Evolutionary conservation across 2,329 filamentous ascomycete genomes (phyloP).

Genomic region (Curvularia verruculosa): DNA sequence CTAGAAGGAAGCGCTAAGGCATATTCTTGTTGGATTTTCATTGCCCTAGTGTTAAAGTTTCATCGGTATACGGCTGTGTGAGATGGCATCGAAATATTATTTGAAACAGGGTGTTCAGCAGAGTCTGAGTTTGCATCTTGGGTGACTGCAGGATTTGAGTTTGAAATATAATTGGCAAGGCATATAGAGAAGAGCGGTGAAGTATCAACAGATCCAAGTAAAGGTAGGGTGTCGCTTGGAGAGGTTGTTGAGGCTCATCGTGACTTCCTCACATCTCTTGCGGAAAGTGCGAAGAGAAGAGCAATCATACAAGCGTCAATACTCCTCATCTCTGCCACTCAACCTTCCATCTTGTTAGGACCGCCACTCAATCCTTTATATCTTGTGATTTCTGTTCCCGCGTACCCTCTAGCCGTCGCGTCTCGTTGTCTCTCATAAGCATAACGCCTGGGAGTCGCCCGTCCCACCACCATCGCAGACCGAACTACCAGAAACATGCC

Average conservation of each 20-base stretch:
- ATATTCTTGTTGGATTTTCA: background rate
- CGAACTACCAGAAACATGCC: conserved; percentile 12
- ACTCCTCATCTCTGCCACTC: conserved; percentile 1
- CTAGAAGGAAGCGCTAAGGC: background rate
- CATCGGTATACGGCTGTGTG: background rate
- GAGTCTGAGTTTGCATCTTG: background rate
- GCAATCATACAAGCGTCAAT: conserved; percentile 16
- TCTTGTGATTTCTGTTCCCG: background rate
- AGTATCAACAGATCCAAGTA: background rate
- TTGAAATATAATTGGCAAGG: no score
- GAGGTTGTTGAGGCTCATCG: conserved; percentile 4
- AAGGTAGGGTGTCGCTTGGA: background rate
- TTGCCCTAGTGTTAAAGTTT: background rate
- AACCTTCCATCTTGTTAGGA: conserved; percentile 1
- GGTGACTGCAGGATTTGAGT: background rate
- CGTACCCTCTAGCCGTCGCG: background rate
- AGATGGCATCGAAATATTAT: background rate
- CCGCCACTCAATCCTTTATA: background rate
- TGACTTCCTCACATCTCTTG: conserved; percentile 18
- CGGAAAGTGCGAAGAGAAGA: conserved; percentile 25
- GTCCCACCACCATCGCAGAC: conserved; percentile 21
- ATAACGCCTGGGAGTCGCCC: background rate
- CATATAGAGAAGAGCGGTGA: no score
- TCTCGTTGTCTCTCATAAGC: background rate
- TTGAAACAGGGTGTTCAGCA: background rate